Evolutionary conservation across 176 grass and related monocot species (phyloP).

Genomic region (Oryza glaberrima): DNA sequence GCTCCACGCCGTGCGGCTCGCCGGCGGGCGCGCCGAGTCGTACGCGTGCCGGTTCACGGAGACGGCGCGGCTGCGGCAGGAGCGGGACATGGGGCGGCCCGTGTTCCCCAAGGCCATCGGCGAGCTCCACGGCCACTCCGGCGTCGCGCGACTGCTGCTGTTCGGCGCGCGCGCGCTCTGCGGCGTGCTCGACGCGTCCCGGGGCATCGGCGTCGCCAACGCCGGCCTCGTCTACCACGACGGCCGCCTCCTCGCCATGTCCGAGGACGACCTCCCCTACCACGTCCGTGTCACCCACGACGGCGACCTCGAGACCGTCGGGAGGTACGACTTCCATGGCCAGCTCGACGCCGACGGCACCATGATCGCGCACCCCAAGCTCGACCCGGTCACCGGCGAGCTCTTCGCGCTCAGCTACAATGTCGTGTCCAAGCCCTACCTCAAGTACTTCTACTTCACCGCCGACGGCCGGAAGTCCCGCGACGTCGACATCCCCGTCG

Average conservation of each 20-base stretch:
- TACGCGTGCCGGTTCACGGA: conserved; percentile 88
- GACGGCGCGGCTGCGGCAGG: conserved; percentile 72
- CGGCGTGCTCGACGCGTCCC: conserved; percentile 70
- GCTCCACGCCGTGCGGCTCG: conserved; percentile 75
- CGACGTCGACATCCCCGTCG: conserved; percentile 73
- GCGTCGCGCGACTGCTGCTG: conserved; percentile 66
- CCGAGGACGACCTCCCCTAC: conserved; percentile 96
- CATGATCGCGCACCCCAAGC: conserved; percentile 98
- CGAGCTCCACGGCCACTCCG: conserved; percentile 93
- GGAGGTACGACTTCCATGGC: conserved; percentile 66
- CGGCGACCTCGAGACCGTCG: conserved; percentile 80
- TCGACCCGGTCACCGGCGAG: conserved; percentile 76
- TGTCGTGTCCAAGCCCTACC: conserved; percentile 69
- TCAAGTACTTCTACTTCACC: conserved; percentile 88
- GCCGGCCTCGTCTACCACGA: conserved; percentile 81
- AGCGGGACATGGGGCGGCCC: conserved; percentile 49
- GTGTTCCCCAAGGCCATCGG: conserved; percentile 92
- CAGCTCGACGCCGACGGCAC: conserved; percentile 56
- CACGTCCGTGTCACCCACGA: conserved; percentile 71
- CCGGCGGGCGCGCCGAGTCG: conserved; percentile 51
- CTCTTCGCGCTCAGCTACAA: conserved; percentile 91
- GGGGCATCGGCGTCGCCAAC: conserved; percentile 83
- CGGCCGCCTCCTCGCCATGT: conserved; percentile 95
- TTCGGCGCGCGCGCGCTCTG: conserved; percentile 56
- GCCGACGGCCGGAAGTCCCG: conserved; percentile 68